A percentile compares a stretch with the other conserved stretches of the same genome.
phyloP scores from a whole-genome alignment of 2,329 filamentous ascomycete species.

The Aspergillus fijiensis region DNA sequence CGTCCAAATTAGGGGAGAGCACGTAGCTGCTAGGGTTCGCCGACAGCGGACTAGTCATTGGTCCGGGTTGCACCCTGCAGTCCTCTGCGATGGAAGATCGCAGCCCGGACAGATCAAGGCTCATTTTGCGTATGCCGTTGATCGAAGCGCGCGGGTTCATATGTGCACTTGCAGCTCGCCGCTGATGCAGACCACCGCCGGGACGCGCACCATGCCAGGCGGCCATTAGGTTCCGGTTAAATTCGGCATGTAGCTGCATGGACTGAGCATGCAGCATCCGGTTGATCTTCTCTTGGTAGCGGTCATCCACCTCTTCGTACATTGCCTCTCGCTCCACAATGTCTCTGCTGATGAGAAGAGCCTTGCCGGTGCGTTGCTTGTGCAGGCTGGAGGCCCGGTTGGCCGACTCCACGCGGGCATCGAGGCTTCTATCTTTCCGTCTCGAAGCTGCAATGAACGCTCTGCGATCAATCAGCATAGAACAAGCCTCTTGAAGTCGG shows the following conservation, averaged over 20 bases:
- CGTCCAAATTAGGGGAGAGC: slow-evolving; percentile 29
- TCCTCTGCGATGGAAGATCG: slow-evolving; percentile 29
- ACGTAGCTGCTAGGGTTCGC: slow-evolving; percentile 22
- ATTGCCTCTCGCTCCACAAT: slow-evolving; percentile 90
- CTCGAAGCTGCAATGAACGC: slow-evolving; percentile 91
- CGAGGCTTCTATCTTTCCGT: slow-evolving; percentile 79
- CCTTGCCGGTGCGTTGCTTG: slow-evolving; percentile 80
- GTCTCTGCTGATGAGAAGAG: slow-evolving; percentile 76
- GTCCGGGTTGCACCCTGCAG: slow-evolving; percentile 17
- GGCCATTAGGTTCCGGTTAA: slow-evolving; percentile 38
- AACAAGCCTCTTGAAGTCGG: neutral
- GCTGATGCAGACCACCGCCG: slow-evolving; percentile 25
- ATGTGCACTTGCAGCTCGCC: slow-evolving; percentile 25
- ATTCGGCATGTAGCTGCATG: slow-evolving; percentile 38
- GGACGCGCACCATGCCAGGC: slow-evolving; percentile 28
- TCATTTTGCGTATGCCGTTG: slow-evolving; percentile 36
- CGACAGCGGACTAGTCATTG: slow-evolving; percentile 29
- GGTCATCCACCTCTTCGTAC: slow-evolving; percentile 93
- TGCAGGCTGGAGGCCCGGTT: slow-evolving; percentile 86
- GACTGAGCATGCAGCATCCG: slow-evolving; percentile 41
- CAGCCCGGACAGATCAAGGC: slow-evolving; percentile 33
- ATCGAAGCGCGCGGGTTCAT: slow-evolving; percentile 28
- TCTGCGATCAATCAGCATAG: slow-evolving; percentile 43
- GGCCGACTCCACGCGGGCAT: slow-evolving; percentile 85
- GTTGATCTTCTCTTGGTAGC: slow-evolving; percentile 48